A percentile compares a stretch with the other conserved stretches of the same genome.
phyloP scores from a whole-genome alignment of 306 rosid genomes.

The Prunus mume region DNA sequence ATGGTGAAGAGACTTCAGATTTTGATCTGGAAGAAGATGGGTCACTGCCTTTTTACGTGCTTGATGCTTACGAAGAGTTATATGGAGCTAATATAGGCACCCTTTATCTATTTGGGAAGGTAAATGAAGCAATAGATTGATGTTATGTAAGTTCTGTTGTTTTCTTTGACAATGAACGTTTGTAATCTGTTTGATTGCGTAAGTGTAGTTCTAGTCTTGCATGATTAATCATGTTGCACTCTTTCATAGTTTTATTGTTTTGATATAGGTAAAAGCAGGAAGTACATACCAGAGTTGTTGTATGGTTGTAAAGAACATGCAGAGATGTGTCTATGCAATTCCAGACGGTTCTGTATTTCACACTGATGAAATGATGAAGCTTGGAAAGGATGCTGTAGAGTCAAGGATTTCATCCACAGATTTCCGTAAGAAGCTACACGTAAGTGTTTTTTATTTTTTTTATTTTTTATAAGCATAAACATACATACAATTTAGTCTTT shows the following conservation, averaged over 20 bases:
- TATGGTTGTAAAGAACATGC: conserved; percentile 78
- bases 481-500: conserved; percentile 2
- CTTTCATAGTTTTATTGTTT: conserved; percentile 18
- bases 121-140: conserved; percentile 13
- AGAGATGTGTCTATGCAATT: conserved; percentile 85
- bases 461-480: background rate
- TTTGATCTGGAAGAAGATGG: conserved; percentile 63
- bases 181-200: background rate
- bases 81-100: conserved; percentile 75
- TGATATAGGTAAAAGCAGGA: conserved; percentile 76
- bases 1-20: conserved; percentile 36
- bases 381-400: conserved; percentile 61
- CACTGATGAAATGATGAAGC: conserved; percentile 56
- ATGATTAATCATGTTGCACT: conserved; percentile 22
- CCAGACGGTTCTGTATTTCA: conserved; percentile 49
- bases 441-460: conserved; percentile 26
- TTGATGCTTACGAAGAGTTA: conserved; percentile 87
- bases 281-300: conserved; percentile 80
- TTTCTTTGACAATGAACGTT: background rate
- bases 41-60: conserved; percentile 64
- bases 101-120: conserved; percentile 94
- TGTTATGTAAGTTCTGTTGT: background rate
- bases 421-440: conserved; percentile 61
- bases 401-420: conserved; percentile 59
- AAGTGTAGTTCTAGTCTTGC: background rate